Conservation (phyloP, 73 alveolate genomes). For the Paramecium caudatum region DNA sequence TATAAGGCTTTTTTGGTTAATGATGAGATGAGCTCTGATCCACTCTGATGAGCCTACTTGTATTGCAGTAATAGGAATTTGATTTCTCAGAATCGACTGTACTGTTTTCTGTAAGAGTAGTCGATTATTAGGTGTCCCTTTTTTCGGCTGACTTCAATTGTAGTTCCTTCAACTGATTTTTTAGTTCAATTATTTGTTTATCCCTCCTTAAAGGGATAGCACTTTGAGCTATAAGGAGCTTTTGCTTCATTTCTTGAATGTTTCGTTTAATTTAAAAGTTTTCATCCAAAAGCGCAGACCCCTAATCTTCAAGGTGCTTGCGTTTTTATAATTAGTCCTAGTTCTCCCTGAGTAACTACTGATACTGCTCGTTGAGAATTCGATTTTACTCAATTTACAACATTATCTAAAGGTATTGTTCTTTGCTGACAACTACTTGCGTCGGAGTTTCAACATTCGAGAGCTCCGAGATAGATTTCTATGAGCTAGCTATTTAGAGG, state of each 20-base stretch:
- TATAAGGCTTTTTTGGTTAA: background rate
- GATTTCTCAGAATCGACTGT: constrained; percentile 36
- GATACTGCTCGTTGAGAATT: background rate
- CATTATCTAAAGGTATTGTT: background rate
- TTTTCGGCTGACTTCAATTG: background rate
- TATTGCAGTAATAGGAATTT: constrained; percentile 15
- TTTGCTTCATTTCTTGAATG: constrained; percentile 15
- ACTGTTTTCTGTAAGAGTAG: background rate
- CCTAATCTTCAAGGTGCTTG: constrained; percentile 4
- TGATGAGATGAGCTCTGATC: constrained; percentile 3
- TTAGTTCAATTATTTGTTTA: background rate
- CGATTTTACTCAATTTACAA: background rate
- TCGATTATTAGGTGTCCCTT: background rate
- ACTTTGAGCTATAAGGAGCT: background rate
- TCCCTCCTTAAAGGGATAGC: background rate
- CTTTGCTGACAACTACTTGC: background rate
- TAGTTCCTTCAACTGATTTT: background rate
- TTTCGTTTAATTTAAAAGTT: constrained; percentile 19
- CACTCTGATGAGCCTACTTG: constrained; percentile 17
- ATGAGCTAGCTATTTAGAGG: background rate
- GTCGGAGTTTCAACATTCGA: background rate
- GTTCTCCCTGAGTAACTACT: constrained; percentile 8
- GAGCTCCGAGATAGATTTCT: background rate
- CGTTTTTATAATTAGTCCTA: constrained; percentile 2
- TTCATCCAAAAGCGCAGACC: background rate